These are phyloP conservation scores for Plasmodium gallinaceum DNA, from an alignment of 169 alveolate genomes.

Conservation along the genomic window DNA sequence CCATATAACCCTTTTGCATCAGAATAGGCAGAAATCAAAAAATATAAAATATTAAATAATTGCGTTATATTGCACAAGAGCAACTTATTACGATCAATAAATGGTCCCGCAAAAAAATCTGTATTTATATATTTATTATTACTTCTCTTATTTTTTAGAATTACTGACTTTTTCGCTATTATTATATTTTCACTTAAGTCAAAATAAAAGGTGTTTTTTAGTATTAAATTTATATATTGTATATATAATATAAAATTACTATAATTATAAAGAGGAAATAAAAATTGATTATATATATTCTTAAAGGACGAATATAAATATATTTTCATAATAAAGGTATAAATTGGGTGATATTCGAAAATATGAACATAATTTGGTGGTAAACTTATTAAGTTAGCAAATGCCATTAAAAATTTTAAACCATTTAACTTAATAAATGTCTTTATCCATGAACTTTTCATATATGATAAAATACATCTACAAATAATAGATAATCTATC, in stretches of 20 bases:
- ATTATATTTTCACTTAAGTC: conserved; percentile 45
- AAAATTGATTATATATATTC: conserved; percentile 42
- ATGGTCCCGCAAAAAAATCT: conserved; percentile 33
- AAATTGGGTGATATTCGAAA: conserved; percentile 66
- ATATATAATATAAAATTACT: conserved; percentile 31
- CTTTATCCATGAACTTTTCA: conserved; percentile 72
- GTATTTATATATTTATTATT: conserved; percentile 16
- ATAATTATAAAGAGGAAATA: conserved; percentile 55
- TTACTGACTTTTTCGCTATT: conserved; percentile 20
- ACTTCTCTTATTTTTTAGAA: background rate
- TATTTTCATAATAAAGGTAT: conserved; percentile 37
- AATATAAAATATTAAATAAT: conserved; percentile 56
- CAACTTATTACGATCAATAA: conserved; percentile 46
- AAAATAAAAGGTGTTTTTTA: background rate
- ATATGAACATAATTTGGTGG: conserved; percentile 71
- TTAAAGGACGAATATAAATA: conserved; percentile 44
- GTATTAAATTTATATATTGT: conserved; percentile 8
- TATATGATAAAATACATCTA: conserved; percentile 66
- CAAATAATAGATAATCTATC: conserved; percentile 65
- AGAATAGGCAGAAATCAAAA: conserved; percentile 37
- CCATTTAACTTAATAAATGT: conserved; percentile 52
- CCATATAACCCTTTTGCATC: conserved; percentile 57
- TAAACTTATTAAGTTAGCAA: conserved; percentile 25
- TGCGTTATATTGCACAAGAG: conserved; percentile 45
- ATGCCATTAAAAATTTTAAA: conserved; percentile 50